Conservation (phyloP, 495 filamentous ascomycete species). For the Penicillium arizonense region DNA sequence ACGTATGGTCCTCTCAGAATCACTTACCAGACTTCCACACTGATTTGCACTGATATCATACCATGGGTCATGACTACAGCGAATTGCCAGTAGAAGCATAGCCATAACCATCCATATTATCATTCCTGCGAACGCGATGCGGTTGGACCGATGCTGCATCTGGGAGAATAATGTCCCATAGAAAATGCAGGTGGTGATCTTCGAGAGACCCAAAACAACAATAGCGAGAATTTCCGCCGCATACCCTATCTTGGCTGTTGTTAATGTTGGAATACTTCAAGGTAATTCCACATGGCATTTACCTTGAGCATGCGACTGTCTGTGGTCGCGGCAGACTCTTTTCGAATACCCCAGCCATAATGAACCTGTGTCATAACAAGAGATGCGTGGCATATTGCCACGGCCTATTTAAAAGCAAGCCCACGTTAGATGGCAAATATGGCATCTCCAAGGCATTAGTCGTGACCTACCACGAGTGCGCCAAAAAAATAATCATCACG, state of each 20-base stretch:
- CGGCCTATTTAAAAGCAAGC: conserved; percentile 2
- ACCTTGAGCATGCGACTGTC: conserved; percentile 17
- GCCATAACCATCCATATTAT: conserved; percentile 16
- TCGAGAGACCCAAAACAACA: conserved; percentile 16
- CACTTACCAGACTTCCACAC: conserved; percentile 17
- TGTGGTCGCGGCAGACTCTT: not conserved
- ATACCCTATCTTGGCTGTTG: conserved; percentile 11
- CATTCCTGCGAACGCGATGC: conserved; percentile 6
- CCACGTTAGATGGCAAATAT: not conserved
- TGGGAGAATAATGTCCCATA: conserved; percentile 13
- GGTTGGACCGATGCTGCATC: not conserved
- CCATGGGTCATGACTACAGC: conserved; percentile 8
- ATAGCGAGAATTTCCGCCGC: conserved; percentile 21
- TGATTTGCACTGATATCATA: conserved; percentile 4
- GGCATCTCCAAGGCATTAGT: not conserved
- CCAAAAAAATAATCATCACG: conserved; percentile 23
- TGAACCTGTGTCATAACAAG: conserved; percentile 12
- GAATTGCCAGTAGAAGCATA: conserved; percentile 12
- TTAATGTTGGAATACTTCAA: not conserved
- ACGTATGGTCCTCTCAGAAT: not conserved
- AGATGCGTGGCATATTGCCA: conserved; percentile 8
- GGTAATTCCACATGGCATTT: not conserved
- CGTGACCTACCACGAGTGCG: conserved; percentile 18
- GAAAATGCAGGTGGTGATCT: conserved; percentile 13
- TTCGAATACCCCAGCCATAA: conserved; percentile 20